Conservation (phyloP, 768 basidiomycete species). For the Mycena filopes region DNA sequence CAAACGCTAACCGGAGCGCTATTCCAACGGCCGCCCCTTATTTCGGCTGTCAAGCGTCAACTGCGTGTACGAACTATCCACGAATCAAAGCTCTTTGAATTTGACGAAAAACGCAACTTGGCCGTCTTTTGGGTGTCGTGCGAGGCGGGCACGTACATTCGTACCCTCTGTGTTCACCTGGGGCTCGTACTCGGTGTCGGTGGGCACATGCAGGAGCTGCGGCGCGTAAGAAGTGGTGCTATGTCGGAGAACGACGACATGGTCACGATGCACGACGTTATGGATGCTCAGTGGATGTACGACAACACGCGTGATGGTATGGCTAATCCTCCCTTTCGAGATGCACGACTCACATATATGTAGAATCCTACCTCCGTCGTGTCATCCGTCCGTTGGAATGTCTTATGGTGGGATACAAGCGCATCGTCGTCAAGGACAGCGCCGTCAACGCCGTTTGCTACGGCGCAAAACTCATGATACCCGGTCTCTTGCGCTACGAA, state of each 20-base stretch:
- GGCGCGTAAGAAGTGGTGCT: conserved; percentile 94
- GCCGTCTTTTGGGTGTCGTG: conserved; percentile 99
- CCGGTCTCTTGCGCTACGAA: conserved; percentile 96
- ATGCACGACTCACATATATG: conserved; percentile 1
- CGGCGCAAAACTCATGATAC: conserved; percentile 99
- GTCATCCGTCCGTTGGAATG: conserved; percentile 95
- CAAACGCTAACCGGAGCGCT: conserved; percentile 98
- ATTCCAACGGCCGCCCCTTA: conserved; percentile 98
- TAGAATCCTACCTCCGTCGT: conserved; percentile 96
- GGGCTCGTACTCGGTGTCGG: conserved; percentile 95
- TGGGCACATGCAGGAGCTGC: conserved; percentile 99
- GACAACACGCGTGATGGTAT: conserved; percentile 96
- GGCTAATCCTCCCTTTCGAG: conserved; percentile 33
- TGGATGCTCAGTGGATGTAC: conserved; percentile 98
- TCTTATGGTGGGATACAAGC: conserved; percentile 94
- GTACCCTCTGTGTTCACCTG: conserved; percentile 97
- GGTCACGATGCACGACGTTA: conserved; percentile 99
- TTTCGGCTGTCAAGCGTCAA: conserved; percentile 98
- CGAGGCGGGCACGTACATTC: conserved; percentile 96
- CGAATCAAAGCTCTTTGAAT: conserved; percentile 94
- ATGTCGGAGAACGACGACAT: conserved; percentile 98
- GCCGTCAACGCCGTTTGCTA: conserved; percentile 99
- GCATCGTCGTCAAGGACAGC: conserved; percentile 98
- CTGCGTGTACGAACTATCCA: conserved; percentile 97
- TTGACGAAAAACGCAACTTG: conserved; percentile 96